Evolutionary conservation across 2,329 filamentous ascomycete species (phyloP).

Genomic region (Beauveria scarabaeidicola): DNA sequence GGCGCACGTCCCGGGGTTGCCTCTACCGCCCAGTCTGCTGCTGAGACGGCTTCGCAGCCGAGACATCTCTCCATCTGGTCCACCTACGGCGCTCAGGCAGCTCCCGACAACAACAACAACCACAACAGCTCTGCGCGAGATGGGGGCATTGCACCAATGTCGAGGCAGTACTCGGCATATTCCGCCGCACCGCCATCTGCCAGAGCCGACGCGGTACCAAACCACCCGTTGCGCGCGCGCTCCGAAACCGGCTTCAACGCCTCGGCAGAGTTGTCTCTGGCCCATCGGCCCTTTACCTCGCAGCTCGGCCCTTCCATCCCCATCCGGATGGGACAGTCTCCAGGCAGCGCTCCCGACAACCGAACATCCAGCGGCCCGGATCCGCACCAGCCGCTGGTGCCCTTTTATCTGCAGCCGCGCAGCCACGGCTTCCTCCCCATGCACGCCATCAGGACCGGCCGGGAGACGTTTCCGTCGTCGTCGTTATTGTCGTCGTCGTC

Average conservation of each 20-base stretch:
- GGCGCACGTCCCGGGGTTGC: too few relatives aligned
- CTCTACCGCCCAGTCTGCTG: neutral
- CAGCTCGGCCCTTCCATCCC: neutral
- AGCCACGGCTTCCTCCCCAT: conserved; percentile 1
- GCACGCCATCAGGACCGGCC: neutral
- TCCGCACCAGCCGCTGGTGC: neutral
- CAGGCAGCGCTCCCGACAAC: too few relatives aligned
- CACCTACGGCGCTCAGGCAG: neutral
- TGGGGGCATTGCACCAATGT: neutral
- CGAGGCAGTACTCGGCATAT: neutral
- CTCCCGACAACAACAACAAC: neutral
- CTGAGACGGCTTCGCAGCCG: neutral
- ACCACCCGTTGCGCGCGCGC: neutral
- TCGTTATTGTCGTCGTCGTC: too few relatives aligned
- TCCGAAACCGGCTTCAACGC: neutral
- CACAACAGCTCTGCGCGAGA: neutral
- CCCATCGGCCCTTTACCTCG: neutral
- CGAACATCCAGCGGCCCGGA: neutral
- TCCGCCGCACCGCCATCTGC: neutral
- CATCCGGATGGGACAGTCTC: neutral
- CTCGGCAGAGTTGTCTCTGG: neutral
- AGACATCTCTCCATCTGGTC: neutral
- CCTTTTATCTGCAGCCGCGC: neutral
- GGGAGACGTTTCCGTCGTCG: neutral
- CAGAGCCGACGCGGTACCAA: neutral